Evolutionary conservation across 1,139 yeast genomes (phyloP), one percentile per base, ranked within the genome.

Genomic region (Sugiyamaella paludigena): DNA sequence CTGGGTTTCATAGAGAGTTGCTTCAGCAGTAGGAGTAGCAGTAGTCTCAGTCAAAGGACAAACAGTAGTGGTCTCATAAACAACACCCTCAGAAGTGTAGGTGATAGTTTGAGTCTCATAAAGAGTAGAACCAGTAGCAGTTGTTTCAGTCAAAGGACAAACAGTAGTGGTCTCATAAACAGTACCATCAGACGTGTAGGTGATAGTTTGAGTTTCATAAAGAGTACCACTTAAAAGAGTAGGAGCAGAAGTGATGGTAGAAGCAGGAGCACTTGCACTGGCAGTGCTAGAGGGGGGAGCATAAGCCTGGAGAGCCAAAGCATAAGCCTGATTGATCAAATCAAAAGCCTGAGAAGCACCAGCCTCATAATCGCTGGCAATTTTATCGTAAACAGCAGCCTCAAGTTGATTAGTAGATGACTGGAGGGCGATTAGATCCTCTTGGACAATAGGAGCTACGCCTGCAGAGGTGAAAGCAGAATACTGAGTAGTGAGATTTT

Each of bases 281-380:
- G 48, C 32, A 13, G 39, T 19, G 26, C 11, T 26, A 32, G 10
- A 37, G n/a, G 24, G 24, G 24, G 24, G 24, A 19, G 24, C 24
- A 33, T 33, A 41, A 19, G 47, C 40, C 11, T 34, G 37, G 28
- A 41, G 4, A 33, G 54, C 54, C 19, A 47, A 35, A 12, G 44
- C 43, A 39, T 44, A 54, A 37, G 50, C 56, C 37, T 15, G 28
- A 44, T 54, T 51, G 43, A 54, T 45, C 24, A 45, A 19, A 26
- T 28, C 33, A 24, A 50, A 44, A 38, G 45, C 15, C 29, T 38
- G 24, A 12, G 31, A 42, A 10, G 51, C 41, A 15, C 24, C 32
- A 12, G 39, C 38, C 13, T 37, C 35, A 15, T 30, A 30, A 30
- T 35, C 47, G 15, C 54, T 40, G 24, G 46, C 40, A 19, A 41